Conservation (phyloP, 1,139 yeast genomes). For the Suhomyces terraborum region DNA sequence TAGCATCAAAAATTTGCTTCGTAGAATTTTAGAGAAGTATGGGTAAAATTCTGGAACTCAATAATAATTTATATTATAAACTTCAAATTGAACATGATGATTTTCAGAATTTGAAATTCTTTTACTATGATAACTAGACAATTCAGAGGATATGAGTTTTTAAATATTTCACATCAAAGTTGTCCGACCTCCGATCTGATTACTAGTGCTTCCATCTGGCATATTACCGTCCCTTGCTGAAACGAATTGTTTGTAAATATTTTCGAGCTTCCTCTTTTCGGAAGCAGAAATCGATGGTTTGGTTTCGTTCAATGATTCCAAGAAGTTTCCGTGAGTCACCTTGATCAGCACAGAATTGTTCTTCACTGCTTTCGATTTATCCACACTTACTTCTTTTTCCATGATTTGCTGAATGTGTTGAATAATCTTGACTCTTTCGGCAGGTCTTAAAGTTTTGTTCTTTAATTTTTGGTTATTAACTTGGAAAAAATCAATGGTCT, state of each 20-base stretch:
- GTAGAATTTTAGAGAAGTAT: no score
- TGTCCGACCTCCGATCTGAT: slow-evolving; percentile 82
- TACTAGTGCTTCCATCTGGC: slow-evolving; percentile 85
- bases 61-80: slow-evolving; percentile 23
- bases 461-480: slow-evolving; percentile 36
- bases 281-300: slow-evolving; percentile 82
- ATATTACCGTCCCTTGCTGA: slow-evolving; percentile 83
- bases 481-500: slow-evolving; percentile 37
- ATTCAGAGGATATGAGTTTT: no score
- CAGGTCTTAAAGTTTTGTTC: slow-evolving; percentile 36
- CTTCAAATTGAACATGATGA: slow-evolving; percentile 51
- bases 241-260: slow-evolving; percentile 72
- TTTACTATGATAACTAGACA: no score
- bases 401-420: slow-evolving; percentile 51
- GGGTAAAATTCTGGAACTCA: no score
- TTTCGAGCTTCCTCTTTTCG: slow-evolving; percentile 64
- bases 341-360: slow-evolving; percentile 27
- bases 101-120: no score
- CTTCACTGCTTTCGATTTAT: slow-evolving; percentile 13
- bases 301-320: slow-evolving; percentile 70
- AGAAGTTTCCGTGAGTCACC: slow-evolving; percentile 58
- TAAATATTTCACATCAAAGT: slow-evolving; percentile 72
- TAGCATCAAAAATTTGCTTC: no score
- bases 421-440: slow-evolving; percentile 47
- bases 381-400: slow-evolving; percentile 15